Base-by-base conservation (phyloP, 495 filamentous ascomycete species). In the Penicillium soppii region DNA sequence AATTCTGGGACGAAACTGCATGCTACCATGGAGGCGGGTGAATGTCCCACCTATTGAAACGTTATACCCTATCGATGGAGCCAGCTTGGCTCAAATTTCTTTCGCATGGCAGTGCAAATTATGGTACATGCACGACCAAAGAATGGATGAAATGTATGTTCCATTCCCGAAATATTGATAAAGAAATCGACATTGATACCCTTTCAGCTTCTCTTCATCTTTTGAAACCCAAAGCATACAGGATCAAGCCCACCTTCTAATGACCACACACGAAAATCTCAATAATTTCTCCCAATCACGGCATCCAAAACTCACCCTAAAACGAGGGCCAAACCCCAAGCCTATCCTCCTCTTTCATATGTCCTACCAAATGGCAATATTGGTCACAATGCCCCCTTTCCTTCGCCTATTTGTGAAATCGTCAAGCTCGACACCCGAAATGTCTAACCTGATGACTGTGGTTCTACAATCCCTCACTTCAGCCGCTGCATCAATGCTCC, bases 61-160 rank as follows among this genome's bases (percentile, higher is more conserved):
- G 5, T 44, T 47, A 6, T 42, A 47, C 26, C 35, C 25, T 12
- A 25, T 19, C 7, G 36, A 22, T 1, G 21, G 25, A 1, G 17
- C 20, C 2, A 41, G 36, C n/a, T n/a, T 53, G n/a, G 19, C 36
- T 6, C 19, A 47, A 35, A 15, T 53, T 4, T 53, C 51, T 1
- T 53, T 53, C n/a, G 51, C 43, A 15, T 53, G 51, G 51, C 51
- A 53, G 36, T 53, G 51, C 27, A 53, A 46, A 27, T 20, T 53
- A 13, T 53, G 43, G 51, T 47, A 53, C 21, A 53, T 53, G 51
- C 51, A 53, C 10, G 51, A 53, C 17, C 43, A 29, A 17, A 53
- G 35, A 35, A 53, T 53, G 51, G 43, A 53, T 47, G 43, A 47
- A 45, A 53, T 53, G 51, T 53, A 35, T 27, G 48, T 35, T 19